Evolutionary conservation across 208 protist species (phyloP).

Genomic region (Leishmania lainsoni): DNA sequence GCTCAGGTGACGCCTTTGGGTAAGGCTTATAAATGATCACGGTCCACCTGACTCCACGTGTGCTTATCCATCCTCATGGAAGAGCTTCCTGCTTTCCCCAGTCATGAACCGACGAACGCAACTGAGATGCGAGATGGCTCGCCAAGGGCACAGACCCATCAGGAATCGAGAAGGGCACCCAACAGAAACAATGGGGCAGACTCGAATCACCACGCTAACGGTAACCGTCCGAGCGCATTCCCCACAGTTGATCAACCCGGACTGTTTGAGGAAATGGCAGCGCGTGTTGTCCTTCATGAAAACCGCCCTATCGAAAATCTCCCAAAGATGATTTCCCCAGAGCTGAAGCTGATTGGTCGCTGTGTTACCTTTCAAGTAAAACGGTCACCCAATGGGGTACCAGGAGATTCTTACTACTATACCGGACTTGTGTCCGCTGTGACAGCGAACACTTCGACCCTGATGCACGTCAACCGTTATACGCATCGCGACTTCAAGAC

Average conservation of each 20-base stretch:
- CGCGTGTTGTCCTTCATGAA: constrained; percentile 42
- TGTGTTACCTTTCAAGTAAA: constrained; percentile 54
- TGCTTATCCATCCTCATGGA: background rate
- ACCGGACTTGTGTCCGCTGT: constrained; percentile 64
- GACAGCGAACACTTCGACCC: constrained; percentile 54
- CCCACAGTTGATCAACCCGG: background rate
- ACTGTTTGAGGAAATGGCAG: constrained; percentile 33
- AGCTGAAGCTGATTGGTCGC: constrained; percentile 82
- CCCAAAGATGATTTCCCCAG: constrained; percentile 47
- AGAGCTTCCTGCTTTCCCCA: background rate
- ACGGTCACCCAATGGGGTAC: constrained; percentile 30
- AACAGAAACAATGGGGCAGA: background rate
- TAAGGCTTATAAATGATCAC: background rate
- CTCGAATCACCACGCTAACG: background rate
- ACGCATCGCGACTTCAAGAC: constrained; percentile 51
- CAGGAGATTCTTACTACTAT: constrained; percentile 48
- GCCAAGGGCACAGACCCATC: background rate
- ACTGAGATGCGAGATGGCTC: background rate
- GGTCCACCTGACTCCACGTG: background rate
- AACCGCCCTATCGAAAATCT: constrained; percentile 64
- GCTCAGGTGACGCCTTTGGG: background rate
- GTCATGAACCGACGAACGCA: background rate
- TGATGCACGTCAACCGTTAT: constrained; percentile 69
- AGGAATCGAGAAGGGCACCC: background rate
- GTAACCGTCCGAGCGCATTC: background rate